Evolutionary conservation across 148 eudicot genomes (phyloP).

Genomic region (Cornus suecica): DNA sequence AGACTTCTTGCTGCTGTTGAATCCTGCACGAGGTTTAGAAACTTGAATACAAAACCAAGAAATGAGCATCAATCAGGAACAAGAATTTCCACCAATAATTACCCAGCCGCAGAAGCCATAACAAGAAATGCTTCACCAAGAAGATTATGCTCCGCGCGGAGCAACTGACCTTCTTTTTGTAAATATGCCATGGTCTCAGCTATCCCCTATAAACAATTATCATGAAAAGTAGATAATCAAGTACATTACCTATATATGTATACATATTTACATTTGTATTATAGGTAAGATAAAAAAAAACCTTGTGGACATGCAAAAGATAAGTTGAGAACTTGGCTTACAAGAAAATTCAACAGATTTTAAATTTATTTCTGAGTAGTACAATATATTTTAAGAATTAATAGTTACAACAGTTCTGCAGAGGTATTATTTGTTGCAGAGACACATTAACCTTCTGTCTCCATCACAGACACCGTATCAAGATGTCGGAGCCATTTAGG

Average conservation of each 20-base stretch:
- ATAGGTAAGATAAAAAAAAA: not conserved
- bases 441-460: not conserved
- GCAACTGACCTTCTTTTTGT: slow-evolving; percentile 83
- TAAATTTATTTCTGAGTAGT: not conserved
- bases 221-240: not conserved
- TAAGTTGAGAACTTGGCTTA: not conserved
- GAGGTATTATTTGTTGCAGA: not conserved
- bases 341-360: not conserved
- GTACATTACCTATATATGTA: no score
- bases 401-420: not conserved
- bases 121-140: slow-evolving; percentile 93
- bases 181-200: slow-evolving; percentile 83
- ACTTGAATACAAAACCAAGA: slow-evolving; percentile 9
- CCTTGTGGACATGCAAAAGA: not conserved
- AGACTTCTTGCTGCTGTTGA: slow-evolving; percentile 97
- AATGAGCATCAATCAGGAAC: slow-evolving; percentile 3
- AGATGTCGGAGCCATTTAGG: not conserved
- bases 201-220: slow-evolving; percentile 49
- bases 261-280: no score
- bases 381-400: not conserved
- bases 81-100: slow-evolving; percentile 19
- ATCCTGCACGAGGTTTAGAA: slow-evolving; percentile 38
- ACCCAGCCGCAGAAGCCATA: slow-evolving; percentile 98
- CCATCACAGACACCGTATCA: not conserved
- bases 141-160: slow-evolving; percentile 95